Percentiles rank a stretch among this genome's conserved stretches.
phyloP scores from a whole-genome alignment of 257 asterid genomes.

The Striga asiatica region DNA sequence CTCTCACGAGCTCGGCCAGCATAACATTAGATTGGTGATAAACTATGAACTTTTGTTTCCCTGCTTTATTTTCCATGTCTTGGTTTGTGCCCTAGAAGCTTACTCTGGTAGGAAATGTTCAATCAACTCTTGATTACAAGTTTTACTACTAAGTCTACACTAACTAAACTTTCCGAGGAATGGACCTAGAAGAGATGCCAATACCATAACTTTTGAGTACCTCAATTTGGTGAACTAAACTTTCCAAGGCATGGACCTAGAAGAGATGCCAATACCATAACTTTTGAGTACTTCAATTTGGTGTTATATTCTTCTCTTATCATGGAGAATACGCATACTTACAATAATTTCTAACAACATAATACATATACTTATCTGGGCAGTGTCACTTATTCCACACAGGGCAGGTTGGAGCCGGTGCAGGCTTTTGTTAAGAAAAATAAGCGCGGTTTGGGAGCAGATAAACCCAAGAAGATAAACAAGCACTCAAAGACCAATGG shows the following conservation, averaged over 20 bases:
- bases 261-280: not conserved
- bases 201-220: no score
- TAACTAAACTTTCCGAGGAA: not conserved
- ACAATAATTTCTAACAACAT: not conserved
- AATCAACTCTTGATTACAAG: not conserved
- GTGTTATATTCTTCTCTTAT: not conserved
- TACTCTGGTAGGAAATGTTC: not conserved
- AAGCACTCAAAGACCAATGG: slow-evolving; percentile 18
- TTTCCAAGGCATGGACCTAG: not conserved
- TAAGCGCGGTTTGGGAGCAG: slow-evolving; percentile 86
- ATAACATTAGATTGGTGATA: not conserved
- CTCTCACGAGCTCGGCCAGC: not conserved
- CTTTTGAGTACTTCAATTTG: not conserved
- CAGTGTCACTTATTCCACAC: slow-evolving; percentile 15
- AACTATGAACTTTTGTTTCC: not conserved
- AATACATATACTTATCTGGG: not conserved
- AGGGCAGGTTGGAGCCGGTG: slow-evolving; percentile 93
- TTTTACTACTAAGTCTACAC: not conserved
- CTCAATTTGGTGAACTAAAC: no score
- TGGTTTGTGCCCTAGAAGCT: not conserved
- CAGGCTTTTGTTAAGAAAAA: slow-evolving; percentile 54
- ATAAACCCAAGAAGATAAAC: slow-evolving; percentile 32
- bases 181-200: not conserved
- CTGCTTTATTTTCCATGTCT: not conserved
- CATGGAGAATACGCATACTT: no score